phyloP scores from a whole-genome alignment of 768 basidiomycete species.

The Phaffia tasmanica region DNA sequence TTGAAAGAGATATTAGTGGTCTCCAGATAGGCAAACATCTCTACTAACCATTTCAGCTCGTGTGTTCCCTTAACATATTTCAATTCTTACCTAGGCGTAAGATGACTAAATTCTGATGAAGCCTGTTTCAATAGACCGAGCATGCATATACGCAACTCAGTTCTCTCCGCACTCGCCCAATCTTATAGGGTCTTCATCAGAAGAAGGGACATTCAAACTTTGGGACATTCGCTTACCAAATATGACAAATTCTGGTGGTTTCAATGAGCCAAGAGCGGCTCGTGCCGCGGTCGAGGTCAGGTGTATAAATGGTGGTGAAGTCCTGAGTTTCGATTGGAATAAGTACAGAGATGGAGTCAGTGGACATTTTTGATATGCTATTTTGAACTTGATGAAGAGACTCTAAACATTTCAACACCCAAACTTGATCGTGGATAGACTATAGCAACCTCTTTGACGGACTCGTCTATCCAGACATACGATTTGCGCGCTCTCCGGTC shows the following conservation, averaged over 20 bases:
- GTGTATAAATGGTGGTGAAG: constrained; percentile 22
- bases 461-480: constrained; percentile 12
- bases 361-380: constrained; percentile 28
- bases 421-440: background rate
- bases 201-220: constrained; percentile 52
- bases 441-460: constrained; percentile 11
- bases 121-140: background rate
- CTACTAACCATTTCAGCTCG: constrained; percentile 73
- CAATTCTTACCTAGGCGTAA: background rate
- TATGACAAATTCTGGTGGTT: background rate
- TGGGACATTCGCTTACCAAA: constrained; percentile 29
- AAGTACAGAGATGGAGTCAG: constrained; percentile 33
- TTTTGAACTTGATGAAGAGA: background rate
- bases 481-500: constrained; percentile 1
- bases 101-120: background rate
- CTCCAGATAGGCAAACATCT: constrained; percentile 66
- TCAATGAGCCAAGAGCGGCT: background rate
- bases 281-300: background rate
- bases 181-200: constrained; percentile 67
- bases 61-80: constrained; percentile 39
- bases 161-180: constrained; percentile 89
- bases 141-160: constrained; percentile 64
- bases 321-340: constrained; percentile 34
- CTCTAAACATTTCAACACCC: background rate
- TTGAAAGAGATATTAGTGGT: constrained; percentile 52